These are phyloP conservation scores for Penicillium freii DNA, from an alignment of 2,329 filamentous ascomycete species.

Conservation along the genomic window DNA sequence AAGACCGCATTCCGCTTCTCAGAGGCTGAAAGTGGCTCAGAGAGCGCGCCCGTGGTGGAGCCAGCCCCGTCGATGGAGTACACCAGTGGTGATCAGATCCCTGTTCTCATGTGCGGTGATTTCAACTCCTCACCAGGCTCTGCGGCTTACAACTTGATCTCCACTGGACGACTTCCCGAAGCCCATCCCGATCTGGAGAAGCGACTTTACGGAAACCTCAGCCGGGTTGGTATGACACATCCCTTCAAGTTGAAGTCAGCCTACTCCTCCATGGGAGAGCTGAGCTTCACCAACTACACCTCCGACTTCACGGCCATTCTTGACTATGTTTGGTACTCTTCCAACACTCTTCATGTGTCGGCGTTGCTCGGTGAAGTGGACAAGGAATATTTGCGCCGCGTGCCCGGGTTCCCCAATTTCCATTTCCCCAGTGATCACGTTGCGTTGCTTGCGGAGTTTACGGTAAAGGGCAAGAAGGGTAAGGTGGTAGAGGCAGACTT, in stretches of 20 bases:
- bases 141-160: slow-evolving; percentile 86
- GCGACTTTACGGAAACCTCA: slow-evolving; percentile 90
- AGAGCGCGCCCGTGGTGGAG: slow-evolving; percentile 51
- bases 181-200: slow-evolving; percentile 76
- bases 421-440: slow-evolving; percentile 94
- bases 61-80: slow-evolving; percentile 85
- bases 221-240: slow-evolving; percentile 85
- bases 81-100: slow-evolving; percentile 79
- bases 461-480: slow-evolving; percentile 83
- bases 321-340: slow-evolving; percentile 98
- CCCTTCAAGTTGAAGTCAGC: slow-evolving; percentile 91
- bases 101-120: slow-evolving; percentile 87
- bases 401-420: slow-evolving; percentile 89
- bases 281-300: slow-evolving; percentile 95
- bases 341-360: slow-evolving; percentile 80
- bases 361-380: slow-evolving; percentile 84
- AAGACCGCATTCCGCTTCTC: slow-evolving; percentile 59
- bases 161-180: slow-evolving; percentile 72
- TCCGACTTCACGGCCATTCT: slow-evolving; percentile 89
- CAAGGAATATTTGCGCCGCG: slow-evolving; percentile 75
- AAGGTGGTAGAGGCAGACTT: slow-evolving; percentile 66
- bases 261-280: slow-evolving; percentile 78
- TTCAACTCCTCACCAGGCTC: slow-evolving; percentile 90
- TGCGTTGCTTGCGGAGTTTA: slow-evolving; percentile 83
- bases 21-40: slow-evolving; percentile 49